Evolutionary conservation across 352 stramenopile genomes (phyloP).

Genomic region (Pythium monospermum): DNA sequence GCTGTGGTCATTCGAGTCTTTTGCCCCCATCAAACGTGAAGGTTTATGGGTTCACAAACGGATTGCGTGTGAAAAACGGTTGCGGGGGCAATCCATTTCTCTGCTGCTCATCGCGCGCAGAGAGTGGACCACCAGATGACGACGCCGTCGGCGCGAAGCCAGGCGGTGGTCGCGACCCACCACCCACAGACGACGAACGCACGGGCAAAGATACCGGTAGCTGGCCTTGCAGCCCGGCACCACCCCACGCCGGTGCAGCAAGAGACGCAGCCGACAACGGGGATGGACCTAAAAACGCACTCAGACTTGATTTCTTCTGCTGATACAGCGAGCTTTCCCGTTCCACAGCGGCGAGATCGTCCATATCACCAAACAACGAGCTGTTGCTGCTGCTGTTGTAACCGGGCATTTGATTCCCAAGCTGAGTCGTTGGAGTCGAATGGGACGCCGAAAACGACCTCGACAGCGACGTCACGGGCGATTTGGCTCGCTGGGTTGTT

Average conservation of each 20-base stretch:
- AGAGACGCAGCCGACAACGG: conserved; percentile 16
- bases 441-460: neutral
- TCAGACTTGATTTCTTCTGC: conserved; percentile 69
- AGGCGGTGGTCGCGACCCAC: conserved; percentile 31
- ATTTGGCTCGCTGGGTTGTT: too few species aligned
- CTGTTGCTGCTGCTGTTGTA: conserved; percentile 10
- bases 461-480: conserved; percentile 6
- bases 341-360: conserved; percentile 67
- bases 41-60: conserved; percentile 59
- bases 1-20: neutral
- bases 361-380: conserved; percentile 51
- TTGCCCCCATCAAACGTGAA: too few species aligned
- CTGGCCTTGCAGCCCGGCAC: too few species aligned
- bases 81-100: conserved; percentile 9
- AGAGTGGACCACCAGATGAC: conserved; percentile 10
- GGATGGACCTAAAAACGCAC: conserved; percentile 45
- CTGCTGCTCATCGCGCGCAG: conserved; percentile 1
- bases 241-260: neutral
- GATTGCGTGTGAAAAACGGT: conserved; percentile 45
- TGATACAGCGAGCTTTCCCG: conserved; percentile 62
- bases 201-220: conserved; percentile 3
- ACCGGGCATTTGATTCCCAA: neutral
- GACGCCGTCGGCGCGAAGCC: conserved; percentile 13
- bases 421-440: conserved; percentile 4
- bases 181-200: conserved; percentile 22